These are phyloP conservation scores for Setaria viridis DNA, from an alignment of 202 grass and related monocot species.

Conservation along the genomic window DNA sequence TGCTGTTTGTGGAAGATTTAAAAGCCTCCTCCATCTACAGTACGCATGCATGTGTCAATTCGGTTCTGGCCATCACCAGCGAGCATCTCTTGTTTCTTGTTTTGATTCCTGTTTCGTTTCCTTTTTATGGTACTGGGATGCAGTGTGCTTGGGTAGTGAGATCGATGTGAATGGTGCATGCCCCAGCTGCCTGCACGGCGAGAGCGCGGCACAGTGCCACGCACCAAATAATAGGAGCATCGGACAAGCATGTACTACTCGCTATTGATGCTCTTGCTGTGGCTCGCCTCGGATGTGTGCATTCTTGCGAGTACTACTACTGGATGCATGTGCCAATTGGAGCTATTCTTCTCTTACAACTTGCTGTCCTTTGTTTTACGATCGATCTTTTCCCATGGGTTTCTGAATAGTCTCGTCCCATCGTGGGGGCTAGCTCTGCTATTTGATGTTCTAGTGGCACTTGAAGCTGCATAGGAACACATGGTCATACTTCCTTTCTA, in stretches of 20 bases:
- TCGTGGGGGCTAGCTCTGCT: constrained; percentile 29
- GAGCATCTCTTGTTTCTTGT: constrained; percentile 51
- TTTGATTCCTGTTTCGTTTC: constrained; percentile 56
- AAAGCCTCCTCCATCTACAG: constrained; percentile 23
- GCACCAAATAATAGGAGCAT: constrained; percentile 31
- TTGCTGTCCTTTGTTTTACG: constrained; percentile 21
- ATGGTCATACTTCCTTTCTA: not conserved
- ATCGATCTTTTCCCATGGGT: constrained; percentile 23
- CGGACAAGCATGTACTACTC: constrained; percentile 25
- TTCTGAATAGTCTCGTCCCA: constrained; percentile 39
- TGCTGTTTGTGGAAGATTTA: constrained; percentile 55
- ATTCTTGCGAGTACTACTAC: constrained; percentile 6
- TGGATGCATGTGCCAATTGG: constrained; percentile 4
- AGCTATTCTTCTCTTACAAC: constrained; percentile 19
- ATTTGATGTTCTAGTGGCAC: constrained; percentile 4
- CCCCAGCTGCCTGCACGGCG: constrained; percentile 33
- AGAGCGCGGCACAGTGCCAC: constrained; percentile 32
- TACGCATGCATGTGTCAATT: constrained; percentile 56
- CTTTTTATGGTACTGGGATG: constrained; percentile 54
- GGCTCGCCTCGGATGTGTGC: constrained; percentile 25
- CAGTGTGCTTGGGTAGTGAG: constrained; percentile 34
- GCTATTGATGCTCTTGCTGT: constrained; percentile 28
- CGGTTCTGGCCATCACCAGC: constrained; percentile 4
- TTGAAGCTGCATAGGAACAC: constrained; percentile 1
- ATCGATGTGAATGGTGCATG: constrained; percentile 61